Conservation (phyloP, 306 rosid genomes). For the Cicer arietinum region DNA sequence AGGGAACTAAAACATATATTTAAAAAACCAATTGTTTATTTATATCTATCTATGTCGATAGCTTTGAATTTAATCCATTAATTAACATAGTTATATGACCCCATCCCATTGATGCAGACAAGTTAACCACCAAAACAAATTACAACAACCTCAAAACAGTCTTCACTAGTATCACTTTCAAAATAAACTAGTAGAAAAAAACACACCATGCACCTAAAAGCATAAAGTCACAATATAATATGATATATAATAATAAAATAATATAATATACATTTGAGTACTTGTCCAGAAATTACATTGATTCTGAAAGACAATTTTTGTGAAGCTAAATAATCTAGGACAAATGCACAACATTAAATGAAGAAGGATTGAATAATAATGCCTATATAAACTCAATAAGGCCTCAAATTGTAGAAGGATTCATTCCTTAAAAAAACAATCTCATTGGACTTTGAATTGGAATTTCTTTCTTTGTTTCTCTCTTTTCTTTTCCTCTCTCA, state of each 20-base stretch:
- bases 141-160: conserved; percentile 10
- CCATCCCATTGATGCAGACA: background rate
- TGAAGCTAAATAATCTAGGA: conserved; percentile 43
- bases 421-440: conserved; percentile 21
- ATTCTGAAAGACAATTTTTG: conserved; percentile 40
- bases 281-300: conserved; percentile 40
- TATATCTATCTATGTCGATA: background rate
- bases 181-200: conserved; percentile 1
- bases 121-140: conserved; percentile 18
- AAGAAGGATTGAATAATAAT: conserved; percentile 24
- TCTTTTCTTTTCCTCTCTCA: background rate
- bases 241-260: background rate
- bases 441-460: conserved; percentile 3
- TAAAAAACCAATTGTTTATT: background rate
- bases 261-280: conserved; percentile 46
- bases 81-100: background rate
- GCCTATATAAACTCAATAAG: conserved; percentile 29
- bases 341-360: conserved; percentile 47
- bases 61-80: background rate
- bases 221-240: conserved; percentile 27
- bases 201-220: background rate
- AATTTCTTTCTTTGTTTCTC: conserved; percentile 1
- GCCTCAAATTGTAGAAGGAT: conserved; percentile 41
- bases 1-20: background rate
- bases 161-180: background rate